Evolutionary conservation across 345 rosid genomes (phyloP).

Genomic region (Eucalyptus pauciflora): DNA sequence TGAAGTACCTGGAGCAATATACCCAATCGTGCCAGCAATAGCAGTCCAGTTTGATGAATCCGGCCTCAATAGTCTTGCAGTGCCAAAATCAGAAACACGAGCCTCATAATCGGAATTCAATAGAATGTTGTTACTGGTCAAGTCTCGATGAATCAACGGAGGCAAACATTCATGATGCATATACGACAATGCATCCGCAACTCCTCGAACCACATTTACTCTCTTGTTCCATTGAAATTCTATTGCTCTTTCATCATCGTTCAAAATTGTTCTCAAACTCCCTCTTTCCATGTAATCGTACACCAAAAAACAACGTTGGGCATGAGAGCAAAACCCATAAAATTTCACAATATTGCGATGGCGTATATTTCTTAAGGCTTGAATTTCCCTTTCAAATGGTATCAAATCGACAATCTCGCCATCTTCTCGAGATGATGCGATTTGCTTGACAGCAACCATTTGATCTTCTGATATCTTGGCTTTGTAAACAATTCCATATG

Average conservation of each 20-base stretch:
- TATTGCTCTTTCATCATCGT: not conserved
- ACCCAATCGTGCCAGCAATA: not conserved
- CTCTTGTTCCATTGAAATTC: not conserved
- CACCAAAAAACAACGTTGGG: not conserved
- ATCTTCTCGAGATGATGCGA: not conserved
- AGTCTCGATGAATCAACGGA: not conserved
- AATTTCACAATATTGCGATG: not conserved
- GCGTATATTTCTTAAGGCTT: not conserved
- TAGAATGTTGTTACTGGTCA: not conserved
- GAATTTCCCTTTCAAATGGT: not conserved
- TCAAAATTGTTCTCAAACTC: not conserved
- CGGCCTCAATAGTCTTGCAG: not conserved
- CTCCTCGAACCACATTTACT: not conserved
- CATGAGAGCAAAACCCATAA: not conserved
- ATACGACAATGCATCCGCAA: not conserved
- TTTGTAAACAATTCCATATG: not conserved
- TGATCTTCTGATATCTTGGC: not conserved
- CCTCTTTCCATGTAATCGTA: not conserved
- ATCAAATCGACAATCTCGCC: not conserved
- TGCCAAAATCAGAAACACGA: not conserved
- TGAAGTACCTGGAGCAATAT: not conserved
- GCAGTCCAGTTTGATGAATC: not conserved
- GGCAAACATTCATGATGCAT: not conserved
- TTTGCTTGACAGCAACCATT: not conserved
- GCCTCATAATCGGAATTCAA: rapidly evolving